Conservation (phyloP, 192 early-diverging fungal species). For the Coemansia sp. region DNA sequence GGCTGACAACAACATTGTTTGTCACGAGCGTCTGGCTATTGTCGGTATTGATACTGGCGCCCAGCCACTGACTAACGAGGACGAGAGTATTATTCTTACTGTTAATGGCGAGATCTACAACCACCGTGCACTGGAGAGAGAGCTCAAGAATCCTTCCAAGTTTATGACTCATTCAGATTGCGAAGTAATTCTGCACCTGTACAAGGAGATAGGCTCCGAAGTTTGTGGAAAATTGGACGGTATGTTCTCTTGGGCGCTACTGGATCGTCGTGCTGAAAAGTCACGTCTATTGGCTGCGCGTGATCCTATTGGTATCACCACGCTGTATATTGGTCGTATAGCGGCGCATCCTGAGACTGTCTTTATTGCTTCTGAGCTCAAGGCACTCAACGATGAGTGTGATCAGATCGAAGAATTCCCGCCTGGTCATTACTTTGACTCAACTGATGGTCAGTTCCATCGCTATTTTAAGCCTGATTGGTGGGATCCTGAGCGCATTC, state of each 20-base stretch:
- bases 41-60: conserved; percentile 96
- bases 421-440: conserved; percentile 92
- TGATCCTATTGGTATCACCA: conserved; percentile 98
- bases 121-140: conserved; percentile 78
- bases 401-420: conserved; percentile 97
- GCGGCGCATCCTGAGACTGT: conserved; percentile 78
- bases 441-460: conserved; percentile 70
- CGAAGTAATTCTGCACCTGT: conserved; percentile 93
- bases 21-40: conserved; percentile 97
- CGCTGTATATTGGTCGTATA: conserved; percentile 92
- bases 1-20: conserved; percentile 81
- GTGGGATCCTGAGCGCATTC: conserved; percentile 62
- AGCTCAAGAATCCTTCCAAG: conserved; percentile 65
- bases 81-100: conserved; percentile 81
- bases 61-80: conserved; percentile 91
- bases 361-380: conserved; percentile 94
- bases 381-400: conserved; percentile 95
- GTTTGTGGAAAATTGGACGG: conserved; percentile 88
- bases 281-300: conserved; percentile 89
- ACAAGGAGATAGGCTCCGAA: conserved; percentile 80
- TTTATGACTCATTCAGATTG: conserved; percentile 99
- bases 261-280: conserved; percentile 71
- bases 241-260: conserved; percentile 94
- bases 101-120: conserved; percentile 99
- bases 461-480: conserved; percentile 91